Evolutionary conservation across 176 grass and related monocot genomes (phyloP), one percentile per base, ranked within the genome.

Genomic region (Oryza australiensis): DNA sequence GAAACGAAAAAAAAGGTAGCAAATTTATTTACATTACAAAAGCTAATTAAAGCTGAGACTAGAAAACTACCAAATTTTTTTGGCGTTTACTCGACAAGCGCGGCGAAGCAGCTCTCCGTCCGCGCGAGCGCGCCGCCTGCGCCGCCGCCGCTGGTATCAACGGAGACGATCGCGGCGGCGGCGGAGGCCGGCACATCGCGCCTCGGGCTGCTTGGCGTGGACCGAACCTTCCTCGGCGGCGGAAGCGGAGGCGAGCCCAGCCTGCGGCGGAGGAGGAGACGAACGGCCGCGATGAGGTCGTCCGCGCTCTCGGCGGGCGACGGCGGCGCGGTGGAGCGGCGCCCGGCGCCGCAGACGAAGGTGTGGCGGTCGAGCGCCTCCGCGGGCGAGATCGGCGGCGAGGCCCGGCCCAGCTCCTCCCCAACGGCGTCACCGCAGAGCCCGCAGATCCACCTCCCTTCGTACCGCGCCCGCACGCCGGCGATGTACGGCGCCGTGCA

Each of bases 381-480:
- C n/a, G 87, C 88, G 12, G 83, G 87, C 3, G 94, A 89, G 73
- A 97, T 89, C 1, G 83, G 88, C 30, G 87, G 78, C 0, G 78
- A 75, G 6, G 91, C 83, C 16, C 94, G 63, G 22, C 81, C 76
- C 48, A 86, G 72, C 85, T 97, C 94, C 68, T 97, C 94, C 30
- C 85, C 89, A 24, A 97, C 88, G 11, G 94, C 94, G 34, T 90
- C 94, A 5, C 91, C 91, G 72, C 94, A 97, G 0, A 97, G 88
- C 18, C 94, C 94, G 55, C 94, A 97, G 80, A 97, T 90, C 94
- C 94, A 97, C 24, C 78, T 12, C 3, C 94, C 94, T 1, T 45
- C 88, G 81, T 89, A 93, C 38, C 88, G 75, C 57, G 85, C 88
- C 7, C 94, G 88, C 40, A 97, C 91, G 7, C 63, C 34, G 15